Conservation (phyloP, 176 grass and related monocot genomes). For the Stipa capillata region DNA sequence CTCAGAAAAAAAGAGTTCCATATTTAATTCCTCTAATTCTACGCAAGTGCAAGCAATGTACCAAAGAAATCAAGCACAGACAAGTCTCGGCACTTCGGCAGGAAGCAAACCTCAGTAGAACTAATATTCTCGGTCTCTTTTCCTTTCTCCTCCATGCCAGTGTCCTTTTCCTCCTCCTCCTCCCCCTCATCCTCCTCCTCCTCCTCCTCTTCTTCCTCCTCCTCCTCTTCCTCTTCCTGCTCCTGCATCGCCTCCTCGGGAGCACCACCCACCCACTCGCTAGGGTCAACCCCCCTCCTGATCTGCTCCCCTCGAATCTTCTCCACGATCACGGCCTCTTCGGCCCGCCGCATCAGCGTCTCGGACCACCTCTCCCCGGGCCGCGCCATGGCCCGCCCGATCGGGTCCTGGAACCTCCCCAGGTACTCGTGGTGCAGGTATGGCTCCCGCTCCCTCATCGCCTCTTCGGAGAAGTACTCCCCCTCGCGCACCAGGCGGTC, state of each 20-base stretch:
- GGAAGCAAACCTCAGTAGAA: slow-evolving; percentile 22
- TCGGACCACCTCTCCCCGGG: slow-evolving; percentile 86
- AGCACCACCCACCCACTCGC: slow-evolving; percentile 61
- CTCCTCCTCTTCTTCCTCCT: slow-evolving; percentile 18
- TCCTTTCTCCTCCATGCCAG: neutral
- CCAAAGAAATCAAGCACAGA: neutral
- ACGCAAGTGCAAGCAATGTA: neutral
- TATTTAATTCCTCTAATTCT: neutral
- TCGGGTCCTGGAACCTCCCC: slow-evolving; percentile 71
- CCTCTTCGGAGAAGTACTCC: slow-evolving; percentile 92
- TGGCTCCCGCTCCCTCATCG: slow-evolving; percentile 85
- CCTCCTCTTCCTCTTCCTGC: slow-evolving; percentile 24
- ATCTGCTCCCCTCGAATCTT: slow-evolving; percentile 88
- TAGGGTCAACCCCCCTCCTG: slow-evolving; percentile 49
- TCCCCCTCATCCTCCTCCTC: slow-evolving; percentile 25
- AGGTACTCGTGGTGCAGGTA: slow-evolving; percentile 88
- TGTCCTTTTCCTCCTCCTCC: neutral
- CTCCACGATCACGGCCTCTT: slow-evolving; percentile 68
- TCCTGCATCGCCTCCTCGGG: slow-evolving; percentile 9
- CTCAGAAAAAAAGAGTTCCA: too few relatives aligned
- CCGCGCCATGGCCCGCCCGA: slow-evolving; percentile 48
- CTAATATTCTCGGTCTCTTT: neutral
- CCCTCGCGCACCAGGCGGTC: slow-evolving; percentile 48
- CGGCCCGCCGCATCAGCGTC: slow-evolving; percentile 66
- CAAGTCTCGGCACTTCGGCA: neutral